These are phyloP conservation scores for Cyberlindnera lachancei DNA, from an alignment of 805 yeast species.

Conservation along the genomic window DNA sequence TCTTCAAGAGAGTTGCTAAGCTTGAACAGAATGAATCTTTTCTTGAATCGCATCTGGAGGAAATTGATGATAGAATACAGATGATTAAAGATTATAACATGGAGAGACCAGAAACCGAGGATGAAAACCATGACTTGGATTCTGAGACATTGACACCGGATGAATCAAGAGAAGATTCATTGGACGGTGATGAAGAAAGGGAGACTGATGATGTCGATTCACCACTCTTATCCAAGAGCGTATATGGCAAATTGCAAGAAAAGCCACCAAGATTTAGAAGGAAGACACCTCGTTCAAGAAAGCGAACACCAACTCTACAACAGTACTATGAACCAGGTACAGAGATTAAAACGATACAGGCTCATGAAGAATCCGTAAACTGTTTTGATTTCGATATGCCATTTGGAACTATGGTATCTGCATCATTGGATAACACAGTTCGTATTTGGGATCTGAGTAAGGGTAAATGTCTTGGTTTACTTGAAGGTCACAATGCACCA, in stretches of 20 bases:
- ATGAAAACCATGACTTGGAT: slow-evolving; percentile 5
- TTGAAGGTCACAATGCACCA: slow-evolving; percentile 55
- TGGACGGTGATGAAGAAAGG: slow-evolving; percentile 11
- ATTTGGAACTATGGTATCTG: slow-evolving; percentile 69
- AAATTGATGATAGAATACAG: slow-evolving; percentile 36
- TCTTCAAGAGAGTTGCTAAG: slow-evolving; percentile 51
- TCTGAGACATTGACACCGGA: neutral
- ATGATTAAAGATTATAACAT: slow-evolving; percentile 34
- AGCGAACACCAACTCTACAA: slow-evolving; percentile 55
- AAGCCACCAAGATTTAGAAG: slow-evolving; percentile 26
- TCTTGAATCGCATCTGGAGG: slow-evolving; percentile 40
- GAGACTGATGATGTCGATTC: slow-evolving; percentile 8
- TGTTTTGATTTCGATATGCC: slow-evolving; percentile 66
- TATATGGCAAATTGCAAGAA: slow-evolving; percentile 36
- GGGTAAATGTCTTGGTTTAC: slow-evolving; percentile 39
- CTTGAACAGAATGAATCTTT: slow-evolving; percentile 56
- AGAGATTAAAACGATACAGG: slow-evolving; percentile 39
- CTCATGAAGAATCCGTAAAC: slow-evolving; percentile 47
- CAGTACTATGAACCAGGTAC: slow-evolving; percentile 57
- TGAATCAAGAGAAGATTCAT: too few species aligned
- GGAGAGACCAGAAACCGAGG: slow-evolving; percentile 19
- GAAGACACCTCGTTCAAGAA: slow-evolving; percentile 30
- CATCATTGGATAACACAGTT: slow-evolving; percentile 70
- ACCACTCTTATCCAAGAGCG: slow-evolving; percentile 35
- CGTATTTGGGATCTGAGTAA: slow-evolving; percentile 77